Evolutionary conservation across 2,329 filamentous ascomycete genomes (phyloP), one percentile per base, ranked within the genome.

Genomic region (Pleomassaria siparia): DNA sequence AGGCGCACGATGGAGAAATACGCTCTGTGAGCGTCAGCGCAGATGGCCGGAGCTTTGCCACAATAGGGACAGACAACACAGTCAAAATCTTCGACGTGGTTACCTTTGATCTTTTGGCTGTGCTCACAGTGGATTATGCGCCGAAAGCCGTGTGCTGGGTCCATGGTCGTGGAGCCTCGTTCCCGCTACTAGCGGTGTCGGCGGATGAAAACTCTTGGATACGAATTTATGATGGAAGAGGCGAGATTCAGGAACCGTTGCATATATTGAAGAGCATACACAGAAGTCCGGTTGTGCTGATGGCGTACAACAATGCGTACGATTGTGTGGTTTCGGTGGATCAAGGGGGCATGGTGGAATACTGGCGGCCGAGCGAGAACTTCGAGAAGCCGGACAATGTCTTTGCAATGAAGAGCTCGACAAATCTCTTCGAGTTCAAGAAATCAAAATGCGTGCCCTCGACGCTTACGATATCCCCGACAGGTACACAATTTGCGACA

Each of bases 371-470:
- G 0, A 82, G 81, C 53, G 85, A 83, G 2, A 84, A 77, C 30
- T 96, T 90, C 68, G 90, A 95, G 63, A 96, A 97, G 71, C 94
- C 94, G 0, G 86, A 91, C 58, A 90, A 84, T 43, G 91, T 99
- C 15, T 99, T 95, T 67, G 82, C 89, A 57, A 89, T 91, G 74
- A 99, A 99, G 74, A 95, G 90, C 66, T 86, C 88, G 1, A 99
- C 94, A 2, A 94, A 89, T 62, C 79, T 99, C 1, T 99, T 97
- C 64, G 92, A 96, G 44, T 97, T 99, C 76, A 97, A 95, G 66
- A 97, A 96, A 57, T 60, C 89, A 42, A 97, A 96, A 70, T 88
- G 91, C 0, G 82, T 87, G 0, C 91, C 92, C 0, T 83, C 85
- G 3, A 89, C 88, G 10, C 77, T 99, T 40, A 89, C 88, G 0